Percentiles rank a stretch among this genome's conserved stretches.
These are phyloP conservation scores for Ustilago hordei DNA, from an alignment of 1,284 basidiomycete genomes.

Conservation along the genomic window DNA sequence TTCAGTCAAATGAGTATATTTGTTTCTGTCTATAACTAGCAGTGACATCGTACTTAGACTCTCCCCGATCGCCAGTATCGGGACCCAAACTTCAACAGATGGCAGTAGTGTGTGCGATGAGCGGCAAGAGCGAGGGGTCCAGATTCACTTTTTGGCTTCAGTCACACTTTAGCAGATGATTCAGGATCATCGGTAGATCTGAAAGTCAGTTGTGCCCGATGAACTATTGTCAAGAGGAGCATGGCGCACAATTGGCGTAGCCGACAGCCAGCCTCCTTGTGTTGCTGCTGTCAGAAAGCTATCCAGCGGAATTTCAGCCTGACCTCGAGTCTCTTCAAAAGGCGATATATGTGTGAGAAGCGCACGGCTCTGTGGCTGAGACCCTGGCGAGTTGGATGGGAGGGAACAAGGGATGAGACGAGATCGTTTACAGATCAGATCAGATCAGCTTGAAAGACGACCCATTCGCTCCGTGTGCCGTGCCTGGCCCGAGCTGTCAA, in stretches of 20 bases:
- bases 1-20: too few relatives aligned
- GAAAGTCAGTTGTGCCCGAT: constrained; percentile 6
- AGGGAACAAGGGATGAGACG: constrained; percentile 1
- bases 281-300: not conserved
- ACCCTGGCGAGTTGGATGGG: constrained; percentile 4
- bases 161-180: not conserved
- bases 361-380: constrained; percentile 7
- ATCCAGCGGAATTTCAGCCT: too few relatives aligned
- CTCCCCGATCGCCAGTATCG: too few relatives aligned
- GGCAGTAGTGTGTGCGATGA: too few relatives aligned
- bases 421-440: not conserved
- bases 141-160: not conserved
- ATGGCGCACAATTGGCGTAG: not conserved
- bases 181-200: constrained; percentile 7
- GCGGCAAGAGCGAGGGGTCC: too few relatives aligned
- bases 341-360: not conserved
- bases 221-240: not conserved
- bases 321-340: too few relatives aligned
- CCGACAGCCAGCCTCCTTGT: not conserved
- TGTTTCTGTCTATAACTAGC: too few relatives aligned
- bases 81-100: not conserved
- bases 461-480: not conserved
- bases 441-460: not conserved
- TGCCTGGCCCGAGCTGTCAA: constrained; percentile 1
- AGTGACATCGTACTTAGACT: too few relatives aligned